Base-by-base conservation (phyloP, 2,329 filamentous ascomycete genomes). In the Curvularia verruculosa region DNA sequence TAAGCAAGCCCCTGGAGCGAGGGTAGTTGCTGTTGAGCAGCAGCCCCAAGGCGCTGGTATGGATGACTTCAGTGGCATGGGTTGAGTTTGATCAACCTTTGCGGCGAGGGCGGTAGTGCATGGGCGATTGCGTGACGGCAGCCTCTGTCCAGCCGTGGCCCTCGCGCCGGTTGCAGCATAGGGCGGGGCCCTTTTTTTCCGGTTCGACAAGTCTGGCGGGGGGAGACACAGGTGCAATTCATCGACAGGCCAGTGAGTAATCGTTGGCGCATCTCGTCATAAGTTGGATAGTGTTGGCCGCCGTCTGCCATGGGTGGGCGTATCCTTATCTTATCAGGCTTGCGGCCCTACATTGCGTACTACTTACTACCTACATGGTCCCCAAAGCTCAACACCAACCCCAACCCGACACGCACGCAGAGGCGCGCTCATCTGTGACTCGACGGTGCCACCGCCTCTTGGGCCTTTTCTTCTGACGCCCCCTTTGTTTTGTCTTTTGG, bases 181-280 rank as follows among this genome's bases (percentile, higher is more conserved):
- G 26, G 24, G 26, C 26, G 26, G 26, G 26, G 1, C 40, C 55
- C 54, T 54, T 40, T 50, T 54, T 54, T 40, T 50, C 50, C 51
- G 55, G 55, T 12, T 50, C 8, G 15, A 26, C 18, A 24, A 47
- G 28, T 43, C 46, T 49, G 41, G 26, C n/a, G n/a, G 24, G 18
- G 29, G 19, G 29, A 18, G 40, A 31, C 29, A 15, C 29, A 29
- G 15, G 34, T 31, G 29, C 29, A n/a, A 26, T 19, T 29, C 8
- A 29, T 29, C 15, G 51, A 19, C 18, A 15, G 24, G 24, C 21
- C 15, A 26, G 36, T 48, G 26, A 43, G 58, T 63, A 43, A 63
- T 58, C 23, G 41, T 45, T 44, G 54, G 54, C 59, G 52, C 59
- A 66, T 63, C 48, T 60, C 60, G 58, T 50, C 54, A 61, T 63